A percentile compares a stretch with the other conserved stretches of the same genome.
Evolutionary conservation across 78 protist genomes (phyloP).

Genomic region (Paratrimastix pyriformis): DNA sequence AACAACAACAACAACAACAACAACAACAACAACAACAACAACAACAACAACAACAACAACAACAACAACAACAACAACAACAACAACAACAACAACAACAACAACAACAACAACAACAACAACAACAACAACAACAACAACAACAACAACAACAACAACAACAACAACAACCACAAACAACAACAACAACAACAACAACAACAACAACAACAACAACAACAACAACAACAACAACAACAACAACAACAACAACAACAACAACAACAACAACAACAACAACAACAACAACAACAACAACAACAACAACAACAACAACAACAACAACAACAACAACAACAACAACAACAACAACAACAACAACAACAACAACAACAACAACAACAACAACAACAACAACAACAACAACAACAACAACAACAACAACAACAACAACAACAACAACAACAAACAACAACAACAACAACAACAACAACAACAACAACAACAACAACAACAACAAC

Average conservation of each 20-base stretch:
- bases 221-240: conserved; percentile 1
- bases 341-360: too few relatives aligned
- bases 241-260: neutral
- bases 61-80: conserved; percentile 12
- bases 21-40: conserved; percentile 10
- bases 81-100: neutral
- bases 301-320: too few relatives aligned
- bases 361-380: too few relatives aligned
- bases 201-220: conserved; percentile 1
- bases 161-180: conserved; percentile 2
- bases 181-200: conserved; percentile 13
- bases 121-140: conserved; percentile 13
- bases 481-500: too few relatives aligned
- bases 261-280: neutral
- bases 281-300: too few relatives aligned
- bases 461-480: too few relatives aligned
- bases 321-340: too few relatives aligned
- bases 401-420: too few relatives aligned
- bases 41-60: conserved; percentile 1
- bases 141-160: neutral
- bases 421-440: too few relatives aligned
- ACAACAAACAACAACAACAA: too few relatives aligned
- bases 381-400: too few relatives aligned
- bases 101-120: neutral
- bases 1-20: conserved; percentile 4